phyloP scores from a whole-genome alignment of 2,329 filamentous ascomycete species.

The Fusarium bulbicola region DNA sequence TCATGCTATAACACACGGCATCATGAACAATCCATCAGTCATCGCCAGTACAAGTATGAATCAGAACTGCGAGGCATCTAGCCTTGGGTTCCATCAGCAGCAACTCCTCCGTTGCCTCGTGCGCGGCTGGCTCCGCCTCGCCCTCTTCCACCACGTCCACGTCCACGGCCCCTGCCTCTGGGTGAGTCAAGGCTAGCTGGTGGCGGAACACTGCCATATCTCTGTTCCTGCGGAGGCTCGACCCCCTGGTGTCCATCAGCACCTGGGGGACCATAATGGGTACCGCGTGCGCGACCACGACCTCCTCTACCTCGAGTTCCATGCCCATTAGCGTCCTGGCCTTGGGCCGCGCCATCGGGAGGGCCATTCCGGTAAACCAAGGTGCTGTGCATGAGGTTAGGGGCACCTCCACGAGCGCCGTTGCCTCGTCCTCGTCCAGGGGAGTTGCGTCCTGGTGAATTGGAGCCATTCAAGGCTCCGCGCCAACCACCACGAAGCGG shows the following conservation, averaged over 20 bases:
- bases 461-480: constrained; percentile 61
- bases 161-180: constrained; percentile 52
- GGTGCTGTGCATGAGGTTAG: constrained; percentile 60
- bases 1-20: constrained; percentile 5
- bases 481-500: constrained; percentile 67
- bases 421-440: constrained; percentile 53
- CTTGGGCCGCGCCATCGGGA: constrained; percentile 41
- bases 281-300: constrained; percentile 48
- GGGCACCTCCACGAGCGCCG: constrained; percentile 49
- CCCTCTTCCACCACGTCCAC: constrained; percentile 53
- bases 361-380: constrained; percentile 60
- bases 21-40: neutral
- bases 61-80: constrained; percentile 22
- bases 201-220: constrained; percentile 68
- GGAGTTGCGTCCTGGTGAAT: constrained; percentile 49
- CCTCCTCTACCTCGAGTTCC: constrained; percentile 38
- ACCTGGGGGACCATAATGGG: constrained; percentile 32
- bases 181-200: constrained; percentile 63
- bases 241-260: constrained; percentile 25
- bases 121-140: constrained; percentile 48
- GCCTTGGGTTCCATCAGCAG: constrained; percentile 30
- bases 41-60: neutral
- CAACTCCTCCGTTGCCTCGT: constrained; percentile 43
- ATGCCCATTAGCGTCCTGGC: constrained; percentile 45
- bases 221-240: constrained; percentile 37